A percentile compares a stretch with the other conserved stretches of the same genome.
These are phyloP conservation scores for Avena sativa DNA, from an alignment of 176 grass and related monocot genomes.

Conservation along the genomic window DNA sequence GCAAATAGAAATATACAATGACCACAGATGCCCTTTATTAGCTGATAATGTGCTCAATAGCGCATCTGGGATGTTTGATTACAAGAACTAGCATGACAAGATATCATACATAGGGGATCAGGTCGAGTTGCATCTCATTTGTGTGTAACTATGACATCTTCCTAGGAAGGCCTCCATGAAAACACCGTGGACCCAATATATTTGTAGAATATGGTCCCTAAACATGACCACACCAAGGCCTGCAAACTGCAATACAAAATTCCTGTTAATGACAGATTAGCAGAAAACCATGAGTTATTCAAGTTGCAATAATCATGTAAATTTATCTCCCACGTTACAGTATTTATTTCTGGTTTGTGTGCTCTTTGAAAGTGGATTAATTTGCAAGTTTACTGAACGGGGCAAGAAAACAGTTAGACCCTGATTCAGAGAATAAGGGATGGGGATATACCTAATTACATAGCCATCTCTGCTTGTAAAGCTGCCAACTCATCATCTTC, in stretches of 20 bases:
- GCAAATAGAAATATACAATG: slow-evolving; percentile 19
- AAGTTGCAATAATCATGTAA: slow-evolving; percentile 1
- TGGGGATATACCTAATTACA: slow-evolving; percentile 64
- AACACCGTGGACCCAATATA: slow-evolving; percentile 34
- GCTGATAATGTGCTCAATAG: slow-evolving; percentile 27
- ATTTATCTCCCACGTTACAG: neutral
- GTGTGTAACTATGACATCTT: slow-evolving; percentile 41
- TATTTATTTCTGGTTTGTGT: neutral
- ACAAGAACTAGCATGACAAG: slow-evolving; percentile 51
- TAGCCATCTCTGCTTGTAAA: slow-evolving; percentile 94
- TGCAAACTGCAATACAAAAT: slow-evolving; percentile 25
- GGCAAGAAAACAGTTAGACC: neutral
- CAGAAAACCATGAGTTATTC: neutral
- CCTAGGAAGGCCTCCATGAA: slow-evolving; percentile 36
- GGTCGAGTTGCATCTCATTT: slow-evolving; percentile 32
- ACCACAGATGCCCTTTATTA: slow-evolving; percentile 43
- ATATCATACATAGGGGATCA: slow-evolving; percentile 41
- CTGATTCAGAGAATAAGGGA: neutral
- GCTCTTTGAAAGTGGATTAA: neutral
- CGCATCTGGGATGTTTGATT: slow-evolving; percentile 29
- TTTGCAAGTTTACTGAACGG: slow-evolving; percentile 1
- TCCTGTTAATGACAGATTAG: neutral
- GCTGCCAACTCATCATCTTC: slow-evolving; percentile 92
- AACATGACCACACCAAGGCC: slow-evolving; percentile 15
- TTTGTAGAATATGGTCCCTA: slow-evolving; percentile 29